Percentiles rank a stretch among this genome's conserved stretches.
Conservation (phyloP, 257 asterid species). For the Penstemon barbatus region DNA sequence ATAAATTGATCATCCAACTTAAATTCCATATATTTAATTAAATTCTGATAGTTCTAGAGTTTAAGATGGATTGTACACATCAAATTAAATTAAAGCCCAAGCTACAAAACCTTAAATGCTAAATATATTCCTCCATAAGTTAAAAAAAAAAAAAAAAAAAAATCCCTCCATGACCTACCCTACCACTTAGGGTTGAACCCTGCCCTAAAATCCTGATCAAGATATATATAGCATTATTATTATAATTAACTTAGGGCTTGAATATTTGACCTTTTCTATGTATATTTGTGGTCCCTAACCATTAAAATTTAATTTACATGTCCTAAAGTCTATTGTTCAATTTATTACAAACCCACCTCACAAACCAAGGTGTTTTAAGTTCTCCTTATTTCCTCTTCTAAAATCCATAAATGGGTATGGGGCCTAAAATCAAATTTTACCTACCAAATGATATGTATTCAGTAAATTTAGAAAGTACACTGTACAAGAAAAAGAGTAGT, state of each 20-base stretch:
- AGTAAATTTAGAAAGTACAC: no score
- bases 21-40: constrained; percentile 11
- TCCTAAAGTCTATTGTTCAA: constrained; percentile 2
- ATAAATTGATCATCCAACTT: constrained; percentile 6
- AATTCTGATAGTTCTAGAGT: constrained; percentile 8
- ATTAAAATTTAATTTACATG: constrained; percentile 14
- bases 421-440: neutral
- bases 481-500: no score
- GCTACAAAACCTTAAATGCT: constrained; percentile 1
- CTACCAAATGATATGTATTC: no score
- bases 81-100: constrained; percentile 3
- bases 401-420: constrained; percentile 25
- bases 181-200: constrained; percentile 16
- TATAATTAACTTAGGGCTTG: constrained; percentile 6
- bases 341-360: constrained; percentile 25
- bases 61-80: constrained; percentile 21
- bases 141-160: no score
- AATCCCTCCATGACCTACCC: constrained; percentile 21
- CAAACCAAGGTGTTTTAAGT: neutral
- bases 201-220: constrained; percentile 25
- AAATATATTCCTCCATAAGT: constrained; percentile 7
- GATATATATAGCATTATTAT: neutral
- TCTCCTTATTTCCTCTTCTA: constrained; percentile 7
- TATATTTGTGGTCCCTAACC: constrained; percentile 20
- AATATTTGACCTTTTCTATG: constrained; percentile 3